Evolutionary conservation across 1,284 basidiomycete species (phyloP), one percentile per base, ranked within the genome.

Genomic region (Flammula alnicola): DNA sequence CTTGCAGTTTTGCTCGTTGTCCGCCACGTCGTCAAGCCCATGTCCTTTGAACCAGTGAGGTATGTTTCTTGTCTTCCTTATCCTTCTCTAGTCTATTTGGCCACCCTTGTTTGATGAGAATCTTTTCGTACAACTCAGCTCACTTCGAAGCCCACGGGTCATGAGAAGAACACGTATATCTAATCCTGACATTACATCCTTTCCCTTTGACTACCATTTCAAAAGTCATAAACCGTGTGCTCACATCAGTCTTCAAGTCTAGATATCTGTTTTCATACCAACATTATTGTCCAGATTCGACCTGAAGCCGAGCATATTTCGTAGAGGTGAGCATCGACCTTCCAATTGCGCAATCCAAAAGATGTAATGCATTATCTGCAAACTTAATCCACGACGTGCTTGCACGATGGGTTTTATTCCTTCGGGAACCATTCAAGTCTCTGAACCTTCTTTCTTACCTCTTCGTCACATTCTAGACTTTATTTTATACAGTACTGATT

Each of bases 361-460:
- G 82, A 84, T 84, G 81, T 60, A 78, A 61, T 69, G 22, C 50
- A 69, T 61, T 63, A 57, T n/a, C 73, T 80, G 73, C 74, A 76
- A 77, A 62, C 54, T 39, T 50, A 45, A 48, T 22, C 30, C 40
- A 63, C 72, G 80, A 84, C 74, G 83, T 80, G 81, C 68, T 67
- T 64, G 74, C 78, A 79, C 79, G 29, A 58, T 83, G 81, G 73
- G 76, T 71, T 70, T 63, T 61, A 66, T 77, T 81, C 81, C 80
- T 81, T 79, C 67, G 73, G 81, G 78, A 83, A 76, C 81, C 81
- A 86, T 86, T 86, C 83, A 86, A 86, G 84, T 86, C 83, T 79
- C 83, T 85, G 84, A 86, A 40, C n/a, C 39, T 59, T 47, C 46
- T 41, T 9, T 32, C 10, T 30, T 52, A 44, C 20, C 6, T 19